These are phyloP conservation scores for Pseudogymnoascus sp. DNA, from an alignment of 2,329 filamentous ascomycete genomes.

Conservation along the genomic window DNA sequence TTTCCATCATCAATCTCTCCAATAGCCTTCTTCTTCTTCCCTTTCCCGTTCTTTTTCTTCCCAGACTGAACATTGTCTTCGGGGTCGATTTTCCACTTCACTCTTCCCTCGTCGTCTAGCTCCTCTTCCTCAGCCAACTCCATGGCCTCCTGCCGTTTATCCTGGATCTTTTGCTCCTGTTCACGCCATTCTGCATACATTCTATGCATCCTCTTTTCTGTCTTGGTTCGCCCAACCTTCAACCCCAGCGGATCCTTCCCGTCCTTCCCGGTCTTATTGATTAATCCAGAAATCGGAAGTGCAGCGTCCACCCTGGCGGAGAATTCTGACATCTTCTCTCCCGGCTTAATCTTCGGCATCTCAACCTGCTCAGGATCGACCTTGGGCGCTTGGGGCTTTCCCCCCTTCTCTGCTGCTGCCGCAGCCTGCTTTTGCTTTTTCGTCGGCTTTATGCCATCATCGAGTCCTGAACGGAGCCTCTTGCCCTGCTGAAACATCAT, in stretches of 20 bases:
- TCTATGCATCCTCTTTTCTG: slow-evolving; percentile 75
- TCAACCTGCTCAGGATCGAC: slow-evolving; percentile 24
- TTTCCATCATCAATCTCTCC: slow-evolving; percentile 31
- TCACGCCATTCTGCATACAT: slow-evolving; percentile 70
- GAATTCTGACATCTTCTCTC: slow-evolving; percentile 78
- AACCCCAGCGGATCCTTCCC: slow-evolving; percentile 56
- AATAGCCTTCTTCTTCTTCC: slow-evolving; percentile 32
- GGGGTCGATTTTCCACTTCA: slow-evolving; percentile 49
- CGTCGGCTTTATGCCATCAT: slow-evolving; percentile 51
- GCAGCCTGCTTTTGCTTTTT: slow-evolving; percentile 27
- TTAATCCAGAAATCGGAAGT: slow-evolving; percentile 65
- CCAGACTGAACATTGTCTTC: slow-evolving; percentile 35
- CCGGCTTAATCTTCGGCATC: slow-evolving; percentile 65
- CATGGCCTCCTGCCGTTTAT: slow-evolving; percentile 21
- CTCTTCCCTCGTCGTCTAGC: slow-evolving; percentile 21
- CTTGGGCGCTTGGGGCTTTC: slow-evolving; percentile 19
- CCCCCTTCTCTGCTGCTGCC: slow-evolving; percentile 16
- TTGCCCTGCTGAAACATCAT: slow-evolving; percentile 67
- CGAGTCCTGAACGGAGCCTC: slow-evolving; percentile 53
- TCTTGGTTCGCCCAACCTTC: slow-evolving; percentile 66
- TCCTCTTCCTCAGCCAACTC: slow-evolving; percentile 27
- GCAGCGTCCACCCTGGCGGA: slow-evolving; percentile 74
- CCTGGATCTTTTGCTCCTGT: slow-evolving; percentile 46
- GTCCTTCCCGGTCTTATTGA: slow-evolving; percentile 49
- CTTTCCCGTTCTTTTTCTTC: slow-evolving; percentile 22